Conservation (phyloP, 345 rosid species). For the Salix koriyanagi region DNA sequence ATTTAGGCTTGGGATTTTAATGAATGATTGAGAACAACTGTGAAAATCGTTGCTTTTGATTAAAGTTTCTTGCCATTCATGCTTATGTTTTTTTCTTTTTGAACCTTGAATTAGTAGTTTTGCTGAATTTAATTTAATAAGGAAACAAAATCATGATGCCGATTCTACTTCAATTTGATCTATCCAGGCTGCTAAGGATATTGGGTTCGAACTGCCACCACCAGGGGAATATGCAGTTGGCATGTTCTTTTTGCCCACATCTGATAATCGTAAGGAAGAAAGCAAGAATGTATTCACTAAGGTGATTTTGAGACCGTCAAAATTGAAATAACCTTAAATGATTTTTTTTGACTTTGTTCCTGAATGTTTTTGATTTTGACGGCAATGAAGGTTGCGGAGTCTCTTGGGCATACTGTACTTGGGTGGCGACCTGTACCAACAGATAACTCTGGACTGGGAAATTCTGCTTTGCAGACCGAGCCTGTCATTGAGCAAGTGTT, state of each 20-base stretch:
- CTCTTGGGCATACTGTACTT: constrained; percentile 88
- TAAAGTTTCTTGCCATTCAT: too few species aligned
- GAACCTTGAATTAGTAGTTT: too few species aligned
- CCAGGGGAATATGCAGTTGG: constrained; percentile 90
- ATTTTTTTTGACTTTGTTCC: not conserved
- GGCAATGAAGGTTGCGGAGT: constrained; percentile 72
- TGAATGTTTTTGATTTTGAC: not conserved
- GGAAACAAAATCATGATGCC: too few species aligned
- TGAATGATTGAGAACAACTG: too few species aligned
- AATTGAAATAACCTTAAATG: not conserved
- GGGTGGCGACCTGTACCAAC: constrained; percentile 95
- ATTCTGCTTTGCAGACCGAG: constrained; percentile 82
- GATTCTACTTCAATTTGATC: not conserved
- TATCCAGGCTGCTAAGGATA: constrained; percentile 55
- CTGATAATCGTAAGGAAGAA: constrained; percentile 62
- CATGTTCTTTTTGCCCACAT: constrained; percentile 89
- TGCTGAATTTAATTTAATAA: too few species aligned
- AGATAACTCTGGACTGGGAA: constrained; percentile 77
- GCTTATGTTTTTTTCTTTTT: too few species aligned
- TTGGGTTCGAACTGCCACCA: constrained; percentile 78
- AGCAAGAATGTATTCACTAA: constrained; percentile 81
- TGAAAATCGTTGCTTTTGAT: too few species aligned
- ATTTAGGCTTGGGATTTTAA: too few species aligned
- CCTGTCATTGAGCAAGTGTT: constrained; percentile 94
- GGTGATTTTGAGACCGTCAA: constrained; percentile 38